Conservation (phyloP, 1,284 basidiomycete species). For the Sphaerobolus stellatus region DNA sequence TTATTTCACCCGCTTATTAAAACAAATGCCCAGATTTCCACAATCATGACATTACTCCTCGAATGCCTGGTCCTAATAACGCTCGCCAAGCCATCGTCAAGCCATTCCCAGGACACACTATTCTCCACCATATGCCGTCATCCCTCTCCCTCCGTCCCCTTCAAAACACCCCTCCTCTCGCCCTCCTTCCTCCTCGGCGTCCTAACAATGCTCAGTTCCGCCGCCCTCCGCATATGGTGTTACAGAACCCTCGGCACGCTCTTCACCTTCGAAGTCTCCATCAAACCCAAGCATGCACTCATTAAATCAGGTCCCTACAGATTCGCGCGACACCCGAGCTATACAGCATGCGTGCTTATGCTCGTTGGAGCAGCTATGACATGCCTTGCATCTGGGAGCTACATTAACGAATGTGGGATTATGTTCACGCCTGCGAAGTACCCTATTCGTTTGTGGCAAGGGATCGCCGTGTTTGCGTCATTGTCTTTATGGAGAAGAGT, state of each 20-base stretch:
- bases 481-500: slow-evolving; percentile 1
- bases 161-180: background rate
- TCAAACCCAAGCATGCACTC: background rate
- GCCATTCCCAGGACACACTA: background rate
- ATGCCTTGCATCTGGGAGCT: background rate
- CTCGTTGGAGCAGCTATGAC: slow-evolving; percentile 1
- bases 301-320: slow-evolving; percentile 2
- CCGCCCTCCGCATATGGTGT: slow-evolving; percentile 7
- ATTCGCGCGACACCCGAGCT: slow-evolving; percentile 6
- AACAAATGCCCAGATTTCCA: background rate
- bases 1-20: background rate
- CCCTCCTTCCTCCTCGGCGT: background rate
- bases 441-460: background rate
- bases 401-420: background rate
- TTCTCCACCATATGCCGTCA: background rate
- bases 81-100: background rate
- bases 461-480: background rate
- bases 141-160: background rate
- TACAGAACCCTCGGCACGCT: slow-evolving; percentile 6
- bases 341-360: slow-evolving; percentile 10
- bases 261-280: slow-evolving; percentile 11
- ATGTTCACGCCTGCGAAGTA: background rate
- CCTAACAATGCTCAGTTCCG: background rate
- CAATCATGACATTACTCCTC: background rate
- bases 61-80: background rate